phyloP scores from a whole-genome alignment of 768 basidiomycete species.

The Tylopilus subfusipes region DNA sequence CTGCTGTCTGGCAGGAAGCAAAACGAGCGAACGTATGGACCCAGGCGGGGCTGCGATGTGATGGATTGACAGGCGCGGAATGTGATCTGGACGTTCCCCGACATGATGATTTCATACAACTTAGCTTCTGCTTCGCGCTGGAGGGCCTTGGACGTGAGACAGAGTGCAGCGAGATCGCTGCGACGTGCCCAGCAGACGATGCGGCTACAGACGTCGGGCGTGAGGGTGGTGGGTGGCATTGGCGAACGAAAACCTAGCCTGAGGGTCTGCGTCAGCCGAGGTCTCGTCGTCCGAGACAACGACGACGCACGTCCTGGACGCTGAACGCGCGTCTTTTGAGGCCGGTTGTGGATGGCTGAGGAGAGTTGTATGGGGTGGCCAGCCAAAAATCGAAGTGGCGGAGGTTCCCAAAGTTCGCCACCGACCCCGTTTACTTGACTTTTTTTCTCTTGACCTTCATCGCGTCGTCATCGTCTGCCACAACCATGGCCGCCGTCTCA shows the following conservation, averaged over 20 bases:
- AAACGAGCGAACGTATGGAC: conserved; percentile 41
- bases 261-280: neutral
- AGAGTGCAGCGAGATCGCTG: conserved; percentile 42
- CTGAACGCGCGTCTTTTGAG: neutral
- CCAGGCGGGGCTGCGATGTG: conserved; percentile 34
- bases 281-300: neutral
- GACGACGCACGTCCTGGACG: neutral
- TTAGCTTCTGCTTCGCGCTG: conserved; percentile 45
- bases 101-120: conserved; percentile 43
- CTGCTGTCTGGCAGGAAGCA: conserved; percentile 37
- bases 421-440: neutral
- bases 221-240: conserved; percentile 27
- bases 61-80: conserved; percentile 41
- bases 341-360: neutral
- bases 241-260: neutral
- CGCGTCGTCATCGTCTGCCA: conserved; percentile 8
- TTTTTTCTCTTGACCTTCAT: neutral
- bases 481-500: conserved; percentile 58
- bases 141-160: conserved; percentile 44
- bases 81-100: conserved; percentile 35
- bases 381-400: conserved; percentile 2
- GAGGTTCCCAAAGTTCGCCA: neutral
- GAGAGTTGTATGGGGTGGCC: neutral
- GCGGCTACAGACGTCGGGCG: conserved; percentile 41
- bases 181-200: conserved; percentile 38